Percentiles rank a stretch among this genome's conserved stretches.
These are phyloP conservation scores for Madurella mycetomatis DNA, from an alignment of 2,329 filamentous ascomycete genomes.

Conservation along the genomic window DNA sequence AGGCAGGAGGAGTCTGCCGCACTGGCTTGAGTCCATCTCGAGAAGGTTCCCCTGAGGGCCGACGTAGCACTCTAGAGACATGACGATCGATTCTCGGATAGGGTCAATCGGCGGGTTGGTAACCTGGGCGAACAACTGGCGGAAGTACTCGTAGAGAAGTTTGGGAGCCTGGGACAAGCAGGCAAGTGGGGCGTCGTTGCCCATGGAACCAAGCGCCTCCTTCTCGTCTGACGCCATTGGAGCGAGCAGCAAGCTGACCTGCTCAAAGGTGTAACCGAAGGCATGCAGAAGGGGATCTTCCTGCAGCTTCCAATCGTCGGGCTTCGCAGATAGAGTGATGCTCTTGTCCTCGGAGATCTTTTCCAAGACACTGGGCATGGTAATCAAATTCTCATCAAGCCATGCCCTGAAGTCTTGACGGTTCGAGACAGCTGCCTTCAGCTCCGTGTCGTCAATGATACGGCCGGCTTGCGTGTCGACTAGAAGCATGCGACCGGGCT, in stretches of 20 bases:
- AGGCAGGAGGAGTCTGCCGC: constrained; percentile 76
- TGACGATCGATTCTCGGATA: constrained; percentile 94
- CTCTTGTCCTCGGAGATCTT: constrained; percentile 52
- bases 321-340: constrained; percentile 61
- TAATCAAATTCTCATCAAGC: constrained; percentile 82
- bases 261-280: constrained; percentile 93
- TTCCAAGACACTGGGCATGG: constrained; percentile 69
- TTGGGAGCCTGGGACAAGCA: constrained; percentile 87
- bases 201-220: constrained; percentile 95
- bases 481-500: constrained; percentile 92
- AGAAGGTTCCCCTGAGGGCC: constrained; percentile 92
- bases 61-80: constrained; percentile 95
- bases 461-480: constrained; percentile 86
- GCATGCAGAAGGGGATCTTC: constrained; percentile 79
- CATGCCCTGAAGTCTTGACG: constrained; percentile 84
- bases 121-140: constrained; percentile 94
- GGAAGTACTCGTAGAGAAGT: constrained; percentile 92
- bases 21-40: constrained; percentile 89
- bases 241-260: constrained; percentile 84
- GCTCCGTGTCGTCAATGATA: constrained; percentile 88
- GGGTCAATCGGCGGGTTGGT: constrained; percentile 97
- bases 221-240: constrained; percentile 98
- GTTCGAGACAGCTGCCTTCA: constrained; percentile 83
- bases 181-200: constrained; percentile 89
- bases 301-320: constrained; percentile 68